A percentile compares a stretch with the other conserved stretches of the same genome.
Evolutionary conservation across 805 yeast genomes (phyloP).

Genomic region (Kluyveromyces dobzhanskii): DNA sequence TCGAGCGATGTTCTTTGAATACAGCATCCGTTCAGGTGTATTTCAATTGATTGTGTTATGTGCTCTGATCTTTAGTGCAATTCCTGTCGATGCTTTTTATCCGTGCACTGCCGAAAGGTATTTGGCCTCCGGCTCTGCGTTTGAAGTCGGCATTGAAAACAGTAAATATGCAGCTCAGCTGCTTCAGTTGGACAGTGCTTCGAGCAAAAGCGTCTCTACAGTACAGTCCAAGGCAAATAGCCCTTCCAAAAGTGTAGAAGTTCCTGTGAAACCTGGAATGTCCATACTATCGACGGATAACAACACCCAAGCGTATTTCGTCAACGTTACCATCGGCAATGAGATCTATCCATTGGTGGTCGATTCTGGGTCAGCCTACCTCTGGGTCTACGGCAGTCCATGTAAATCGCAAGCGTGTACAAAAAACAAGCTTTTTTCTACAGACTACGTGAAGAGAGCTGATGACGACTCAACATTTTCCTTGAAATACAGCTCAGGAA

Average conservation of each 20-base stretch:
- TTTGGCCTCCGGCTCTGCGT: neutral
- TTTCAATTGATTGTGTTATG: too few species aligned
- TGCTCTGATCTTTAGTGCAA: too few species aligned
- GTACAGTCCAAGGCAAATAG: neutral
- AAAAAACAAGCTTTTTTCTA: conserved; percentile 26
- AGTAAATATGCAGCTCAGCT: neutral
- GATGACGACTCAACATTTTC: conserved; percentile 32
- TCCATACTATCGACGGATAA: conserved; percentile 21
- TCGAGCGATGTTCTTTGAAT: too few species aligned
- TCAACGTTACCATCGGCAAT: conserved; percentile 34
- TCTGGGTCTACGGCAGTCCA: conserved; percentile 51
- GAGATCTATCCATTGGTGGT: conserved; percentile 43
- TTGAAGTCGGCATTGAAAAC: neutral
- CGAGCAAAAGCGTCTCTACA: neutral
- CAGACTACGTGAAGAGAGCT: conserved; percentile 8
- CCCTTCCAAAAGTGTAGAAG: conserved; percentile 6
- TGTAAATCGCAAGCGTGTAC: conserved; percentile 41
- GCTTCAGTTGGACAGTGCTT: neutral
- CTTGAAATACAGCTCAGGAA: conserved; percentile 45
- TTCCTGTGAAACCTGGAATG: conserved; percentile 24
- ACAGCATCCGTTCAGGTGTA: too few species aligned
- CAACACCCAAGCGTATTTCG: conserved; percentile 31
- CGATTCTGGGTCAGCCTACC: conserved; percentile 58
- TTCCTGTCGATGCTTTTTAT: conserved; percentile 1
- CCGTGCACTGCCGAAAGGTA: conserved; percentile 3